These are phyloP conservation scores for Eruca vesicaria DNA, from an alignment of 441 rosid species.

Conservation along the genomic window DNA sequence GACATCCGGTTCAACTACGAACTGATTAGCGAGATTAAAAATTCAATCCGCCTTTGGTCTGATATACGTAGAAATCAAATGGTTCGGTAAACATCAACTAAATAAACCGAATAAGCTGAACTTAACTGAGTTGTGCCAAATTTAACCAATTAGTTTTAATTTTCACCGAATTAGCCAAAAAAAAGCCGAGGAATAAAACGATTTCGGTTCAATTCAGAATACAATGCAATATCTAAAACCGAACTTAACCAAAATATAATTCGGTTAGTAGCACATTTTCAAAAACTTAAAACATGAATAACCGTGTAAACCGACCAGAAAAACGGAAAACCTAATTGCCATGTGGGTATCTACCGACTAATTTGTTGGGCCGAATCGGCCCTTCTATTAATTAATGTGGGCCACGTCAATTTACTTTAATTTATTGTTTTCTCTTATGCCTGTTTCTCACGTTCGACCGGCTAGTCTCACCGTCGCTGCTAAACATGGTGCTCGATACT, in stretches of 20 bases:
- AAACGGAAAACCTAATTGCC: no score
- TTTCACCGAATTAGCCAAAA: background rate
- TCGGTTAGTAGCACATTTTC: no score
- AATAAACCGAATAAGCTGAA: no score
- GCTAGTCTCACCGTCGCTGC: background rate
- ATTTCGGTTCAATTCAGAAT: background rate
- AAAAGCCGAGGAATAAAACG: background rate
- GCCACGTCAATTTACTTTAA: background rate
- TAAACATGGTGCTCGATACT: constrained; percentile 40
- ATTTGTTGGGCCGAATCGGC: background rate
- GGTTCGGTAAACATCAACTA: background rate
- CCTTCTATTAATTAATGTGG: background rate
- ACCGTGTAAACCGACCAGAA: background rate
- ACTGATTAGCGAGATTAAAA: background rate
- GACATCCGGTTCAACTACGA: background rate
- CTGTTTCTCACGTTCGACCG: background rate
- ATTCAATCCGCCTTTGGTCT: background rate
- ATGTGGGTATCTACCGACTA: background rate
- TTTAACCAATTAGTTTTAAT: background rate
- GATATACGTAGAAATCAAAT: background rate
- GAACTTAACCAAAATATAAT: no score
- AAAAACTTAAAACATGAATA: no score
- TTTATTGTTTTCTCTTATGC: background rate
- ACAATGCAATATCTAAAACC: background rate
- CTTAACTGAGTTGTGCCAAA: no score